Evolutionary conservation across 2,329 filamentous ascomycete species (phyloP).

Genomic region (Neocucurbitaria cava): DNA sequence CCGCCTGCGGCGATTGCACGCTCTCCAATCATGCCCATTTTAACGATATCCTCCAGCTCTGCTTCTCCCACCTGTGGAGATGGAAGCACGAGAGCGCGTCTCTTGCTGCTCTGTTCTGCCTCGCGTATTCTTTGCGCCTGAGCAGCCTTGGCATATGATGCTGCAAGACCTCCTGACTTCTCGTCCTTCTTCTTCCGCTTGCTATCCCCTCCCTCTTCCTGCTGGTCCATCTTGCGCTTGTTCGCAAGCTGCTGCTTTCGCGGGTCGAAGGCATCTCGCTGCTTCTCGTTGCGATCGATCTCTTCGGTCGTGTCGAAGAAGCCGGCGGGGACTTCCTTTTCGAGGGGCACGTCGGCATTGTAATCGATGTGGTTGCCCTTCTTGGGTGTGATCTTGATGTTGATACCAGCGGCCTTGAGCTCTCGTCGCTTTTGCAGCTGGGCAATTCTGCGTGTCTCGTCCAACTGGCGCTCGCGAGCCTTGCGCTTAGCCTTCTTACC

Average conservation of each 20-base stretch:
- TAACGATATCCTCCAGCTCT: conserved; percentile 96
- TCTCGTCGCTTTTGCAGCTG: conserved; percentile 94
- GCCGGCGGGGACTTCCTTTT: conserved; percentile 85
- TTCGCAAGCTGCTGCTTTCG: conserved; percentile 88
- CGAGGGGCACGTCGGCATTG: conserved; percentile 98
- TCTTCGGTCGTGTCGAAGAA: conserved; percentile 96
- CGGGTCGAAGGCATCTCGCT: conserved; percentile 87
- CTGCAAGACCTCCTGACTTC: conserved; percentile 73
- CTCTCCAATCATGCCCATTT: conserved; percentile 96
- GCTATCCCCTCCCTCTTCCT: conserved; percentile 77
- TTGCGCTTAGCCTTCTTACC: conserved; percentile 99
- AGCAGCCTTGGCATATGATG: conserved; percentile 89
- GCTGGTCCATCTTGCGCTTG: conserved; percentile 90
- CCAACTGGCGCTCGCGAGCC: conserved; percentile 91
- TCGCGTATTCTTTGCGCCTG: conserved; percentile 95
- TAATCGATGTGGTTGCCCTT: conserved; percentile 99
- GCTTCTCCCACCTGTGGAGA: conserved; percentile 89
- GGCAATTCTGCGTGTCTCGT: conserved; percentile 89
- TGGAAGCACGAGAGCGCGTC: conserved; percentile 81
- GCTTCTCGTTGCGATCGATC: conserved; percentile 77
- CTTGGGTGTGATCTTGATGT: conserved; percentile 89
- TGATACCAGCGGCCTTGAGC: conserved; percentile 96
- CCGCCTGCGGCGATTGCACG: conserved; percentile 79
- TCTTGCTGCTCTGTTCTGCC: conserved; percentile 95
- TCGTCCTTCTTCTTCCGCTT: conserved; percentile 93